Evolutionary conservation across 495 filamentous ascomycete species (phyloP), one percentile per base, ranked within the genome.

Genomic region (Neurospora sp.): DNA sequence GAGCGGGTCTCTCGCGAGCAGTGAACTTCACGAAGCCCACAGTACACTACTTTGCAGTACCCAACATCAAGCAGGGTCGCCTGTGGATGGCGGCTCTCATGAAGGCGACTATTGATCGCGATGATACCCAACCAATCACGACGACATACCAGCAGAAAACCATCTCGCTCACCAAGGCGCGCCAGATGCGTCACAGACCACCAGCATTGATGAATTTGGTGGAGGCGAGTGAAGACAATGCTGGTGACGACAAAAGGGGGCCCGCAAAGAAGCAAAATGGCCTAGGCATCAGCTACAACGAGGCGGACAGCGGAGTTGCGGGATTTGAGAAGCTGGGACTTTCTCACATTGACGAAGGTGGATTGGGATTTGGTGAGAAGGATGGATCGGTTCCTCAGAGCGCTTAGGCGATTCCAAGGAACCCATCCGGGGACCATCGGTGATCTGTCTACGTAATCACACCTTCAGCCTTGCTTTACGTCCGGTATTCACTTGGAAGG

Each of bases 71-170:
- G 72, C 90, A 96, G 76, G 96, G 96, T 19, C 90, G 96, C 21
- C 83, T 94, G 48, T 99, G 96, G 96, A 99, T 99, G 96, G 96
- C 93, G 5, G 96, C 96, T 13, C 84, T 99, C 73, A 96, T 98
- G 93, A 99, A 98, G 83, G 96, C 96, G 4, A 99, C 96, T 6
- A 99, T 99, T 76, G 96, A 98, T 76, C 91, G 94, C 73, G 96
- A 99, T 77, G 89, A 95, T 76, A 86, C 88, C 9, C 86, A 90
- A 73, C 86, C 89, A 1, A 89, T 96, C 71, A 92, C 91, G 40
- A 94, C 91, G 0, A 96, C 94, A n/a, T 98, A 97, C 83, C 93
- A 95, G 77, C 94, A 94, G 77, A 93, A 95, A 82, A 98, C 94
- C 0, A 95, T 98, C 69, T 93, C 91, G 70, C 88, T 98, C 13